Evolutionary conservation across 2,329 filamentous ascomycete genomes (phyloP).

Genomic region (Colletotrichum higginsianum): DNA sequence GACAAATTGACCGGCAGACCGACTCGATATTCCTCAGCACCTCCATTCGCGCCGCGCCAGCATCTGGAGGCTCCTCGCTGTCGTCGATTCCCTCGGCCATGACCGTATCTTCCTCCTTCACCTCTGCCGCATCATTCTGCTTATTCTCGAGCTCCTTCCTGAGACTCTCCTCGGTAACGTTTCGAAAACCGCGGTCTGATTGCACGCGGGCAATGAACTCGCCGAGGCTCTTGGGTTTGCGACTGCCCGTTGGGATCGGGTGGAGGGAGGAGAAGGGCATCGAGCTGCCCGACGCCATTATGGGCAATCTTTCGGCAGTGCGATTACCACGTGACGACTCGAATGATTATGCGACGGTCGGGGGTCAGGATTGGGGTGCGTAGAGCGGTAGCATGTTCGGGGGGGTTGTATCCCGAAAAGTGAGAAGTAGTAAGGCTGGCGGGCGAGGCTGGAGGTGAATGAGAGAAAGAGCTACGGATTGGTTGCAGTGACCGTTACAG

Average conservation of each 20-base stretch:
- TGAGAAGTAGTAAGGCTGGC: constrained; percentile 23
- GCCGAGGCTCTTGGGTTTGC: constrained; percentile 73
- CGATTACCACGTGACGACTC: background rate
- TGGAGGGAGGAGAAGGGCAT: constrained; percentile 69
- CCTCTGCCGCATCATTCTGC: constrained; percentile 63
- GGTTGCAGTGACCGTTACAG: constrained; percentile 17
- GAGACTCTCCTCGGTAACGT: constrained; percentile 81
- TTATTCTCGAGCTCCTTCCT: constrained; percentile 75
- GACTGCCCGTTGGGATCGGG: constrained; percentile 73
- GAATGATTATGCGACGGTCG: background rate
- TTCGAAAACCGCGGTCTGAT: constrained; percentile 83
- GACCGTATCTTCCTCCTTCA: constrained; percentile 60
- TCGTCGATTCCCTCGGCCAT: constrained; percentile 55
- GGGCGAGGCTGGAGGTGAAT: constrained; percentile 27
- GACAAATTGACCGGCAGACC: constrained; percentile 42
- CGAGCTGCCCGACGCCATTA: constrained; percentile 44
- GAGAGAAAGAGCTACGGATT: constrained; percentile 31
- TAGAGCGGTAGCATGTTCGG: constrained; percentile 2
- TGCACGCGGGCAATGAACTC: constrained; percentile 87
- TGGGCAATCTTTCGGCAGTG: constrained; percentile 12
- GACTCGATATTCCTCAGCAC: constrained; percentile 73
- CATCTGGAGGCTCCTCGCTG: constrained; percentile 58
- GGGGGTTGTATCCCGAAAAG: background rate
- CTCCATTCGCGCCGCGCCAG: constrained; percentile 68
- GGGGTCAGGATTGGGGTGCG: background rate